A percentile compares a stretch with the other conserved stretches of the same genome.
Evolutionary conservation across 2,329 filamentous ascomycete genomes (phyloP).

Genomic region (Ambrosiella beaveri): DNA sequence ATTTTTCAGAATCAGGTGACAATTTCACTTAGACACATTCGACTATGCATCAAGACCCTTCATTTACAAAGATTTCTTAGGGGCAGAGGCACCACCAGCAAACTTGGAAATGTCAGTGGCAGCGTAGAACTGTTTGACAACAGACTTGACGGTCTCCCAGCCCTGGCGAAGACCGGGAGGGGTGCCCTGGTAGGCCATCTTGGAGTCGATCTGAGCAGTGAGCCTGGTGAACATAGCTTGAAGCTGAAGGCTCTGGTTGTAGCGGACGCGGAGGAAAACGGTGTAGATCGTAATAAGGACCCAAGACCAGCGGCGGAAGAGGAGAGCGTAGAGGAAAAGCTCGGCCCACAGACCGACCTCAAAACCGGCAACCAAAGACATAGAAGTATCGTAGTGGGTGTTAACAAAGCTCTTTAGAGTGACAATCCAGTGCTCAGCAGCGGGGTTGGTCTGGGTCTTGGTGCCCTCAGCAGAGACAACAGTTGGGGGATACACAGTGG

Average conservation of each 20-base stretch:
- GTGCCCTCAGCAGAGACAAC: slow-evolving; percentile 35
- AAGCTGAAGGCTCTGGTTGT: slow-evolving; percentile 82
- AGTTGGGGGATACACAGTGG: slow-evolving; percentile 57
- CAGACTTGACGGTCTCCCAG: slow-evolving; percentile 65
- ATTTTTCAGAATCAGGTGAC: neutral
- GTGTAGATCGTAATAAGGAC: slow-evolving; percentile 75
- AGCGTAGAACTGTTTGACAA: slow-evolving; percentile 57
- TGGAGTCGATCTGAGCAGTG: slow-evolving; percentile 59
- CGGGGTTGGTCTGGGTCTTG: slow-evolving; percentile 26
- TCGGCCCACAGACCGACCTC: slow-evolving; percentile 81
- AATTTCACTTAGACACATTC: too few relatives aligned
- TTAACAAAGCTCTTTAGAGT: slow-evolving; percentile 89
- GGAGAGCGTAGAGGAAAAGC: slow-evolving; percentile 59
- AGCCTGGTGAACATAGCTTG: slow-evolving; percentile 61
- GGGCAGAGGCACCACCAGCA: slow-evolving; percentile 6
- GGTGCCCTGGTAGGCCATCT: slow-evolving; percentile 71
- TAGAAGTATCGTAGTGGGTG: slow-evolving; percentile 91
- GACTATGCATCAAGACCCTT: too few relatives aligned
- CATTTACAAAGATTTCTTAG: slow-evolving; percentile 38
- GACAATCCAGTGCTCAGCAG: slow-evolving; percentile 30
- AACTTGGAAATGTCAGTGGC: slow-evolving; percentile 30
- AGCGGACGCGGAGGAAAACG: slow-evolving; percentile 78
- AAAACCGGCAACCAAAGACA: slow-evolving; percentile 77
- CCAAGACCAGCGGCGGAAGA: slow-evolving; percentile 86
- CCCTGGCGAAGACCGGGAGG: slow-evolving; percentile 61